Evolutionary conservation across 176 grass and related monocot genomes (phyloP), one percentile per base, ranked within the genome.

Genomic region (Poa annua): DNA sequence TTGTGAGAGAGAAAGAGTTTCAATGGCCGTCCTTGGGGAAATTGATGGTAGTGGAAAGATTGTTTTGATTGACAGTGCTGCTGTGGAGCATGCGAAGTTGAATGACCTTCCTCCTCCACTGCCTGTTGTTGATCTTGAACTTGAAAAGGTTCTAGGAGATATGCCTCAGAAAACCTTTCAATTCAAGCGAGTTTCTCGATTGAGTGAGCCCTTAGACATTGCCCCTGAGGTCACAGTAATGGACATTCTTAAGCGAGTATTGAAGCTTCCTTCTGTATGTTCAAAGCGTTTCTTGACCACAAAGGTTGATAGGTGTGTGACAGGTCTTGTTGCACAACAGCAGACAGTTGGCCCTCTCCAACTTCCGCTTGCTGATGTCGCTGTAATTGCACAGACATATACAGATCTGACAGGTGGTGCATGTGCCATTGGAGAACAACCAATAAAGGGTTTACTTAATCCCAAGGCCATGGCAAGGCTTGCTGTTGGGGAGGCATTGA

Each of bases 231-330:
- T 91, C 25, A 92, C 92, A 74, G 61, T 97, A 67, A 81, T 97
- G 79, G 88, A 97, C 83, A 71, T 80, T 78, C 80, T 97, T 36
- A 94, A 94, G 85, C 85, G 90, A 67, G 92, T 97, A 42, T 86
- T 97, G 71, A 87, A 53, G 60, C 80, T 94, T 25, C 92, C 90
- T 3, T 97, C 95, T 11, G 86, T 97, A 77, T 97, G 95, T 67
- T 97, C 92, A 57, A 97, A 97, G 38, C 88, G 95, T 71, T 97
- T 97, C 74, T 87, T 97, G 82, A 97, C 90, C 60, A 94, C 90
- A 80, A 97, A 97, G 76, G 94, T 97, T 85, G 94, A 97, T 71
- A 89, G 90, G 45, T 97, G 94, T 88, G 94, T 97, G 42, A 97
- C 94, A 12, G 94, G 92, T 82, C 91, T 97, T 77, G 92, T 97